A percentile compares a stretch with the other conserved stretches of the same genome.
Evolutionary conservation across 768 basidiomycete species (phyloP).

Genomic region (Hydnum rufescens): DNA sequence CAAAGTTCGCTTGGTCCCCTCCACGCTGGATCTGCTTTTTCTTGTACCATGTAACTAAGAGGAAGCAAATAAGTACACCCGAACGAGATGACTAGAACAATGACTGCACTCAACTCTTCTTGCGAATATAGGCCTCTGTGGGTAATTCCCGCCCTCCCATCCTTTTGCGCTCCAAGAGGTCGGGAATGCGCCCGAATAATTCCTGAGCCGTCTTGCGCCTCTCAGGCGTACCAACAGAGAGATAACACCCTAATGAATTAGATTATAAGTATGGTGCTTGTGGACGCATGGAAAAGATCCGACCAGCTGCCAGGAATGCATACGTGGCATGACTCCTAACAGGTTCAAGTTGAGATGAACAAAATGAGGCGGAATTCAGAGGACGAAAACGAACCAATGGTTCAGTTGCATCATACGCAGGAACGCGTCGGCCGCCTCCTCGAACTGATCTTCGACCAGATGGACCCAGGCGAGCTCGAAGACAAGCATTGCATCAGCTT

Average conservation of each 20-base stretch:
- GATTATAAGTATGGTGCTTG: not conserved
- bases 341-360: not conserved
- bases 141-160: constrained; percentile 49
- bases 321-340: constrained; percentile 61
- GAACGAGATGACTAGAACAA: not conserved
- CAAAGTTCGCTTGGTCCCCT: constrained; percentile 31
- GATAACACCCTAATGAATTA: constrained; percentile 30
- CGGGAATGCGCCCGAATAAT: constrained; percentile 42
- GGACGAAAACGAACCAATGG: constrained; percentile 34
- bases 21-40: constrained; percentile 39
- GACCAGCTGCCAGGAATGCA: constrained; percentile 53
- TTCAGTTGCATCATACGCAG: constrained; percentile 44
- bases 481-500: constrained; percentile 55
- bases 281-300: constrained; percentile 4
- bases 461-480: constrained; percentile 69
- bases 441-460: constrained; percentile 39
- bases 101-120: constrained; percentile 37
- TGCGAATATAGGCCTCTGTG: constrained; percentile 58
- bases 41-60: constrained; percentile 51
- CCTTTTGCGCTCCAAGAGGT: constrained; percentile 37
- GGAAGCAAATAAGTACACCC: constrained; percentile 3
- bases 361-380: not conserved
- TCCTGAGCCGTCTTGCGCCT: constrained; percentile 31
- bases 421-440: constrained; percentile 49
- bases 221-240: constrained; percentile 33